Evolutionary conservation across 225 moss, liverwort and hornwort species (phyloP), one percentile per base, ranked within the genome.

Genomic region (Physcomitrellopsis africana): DNA sequence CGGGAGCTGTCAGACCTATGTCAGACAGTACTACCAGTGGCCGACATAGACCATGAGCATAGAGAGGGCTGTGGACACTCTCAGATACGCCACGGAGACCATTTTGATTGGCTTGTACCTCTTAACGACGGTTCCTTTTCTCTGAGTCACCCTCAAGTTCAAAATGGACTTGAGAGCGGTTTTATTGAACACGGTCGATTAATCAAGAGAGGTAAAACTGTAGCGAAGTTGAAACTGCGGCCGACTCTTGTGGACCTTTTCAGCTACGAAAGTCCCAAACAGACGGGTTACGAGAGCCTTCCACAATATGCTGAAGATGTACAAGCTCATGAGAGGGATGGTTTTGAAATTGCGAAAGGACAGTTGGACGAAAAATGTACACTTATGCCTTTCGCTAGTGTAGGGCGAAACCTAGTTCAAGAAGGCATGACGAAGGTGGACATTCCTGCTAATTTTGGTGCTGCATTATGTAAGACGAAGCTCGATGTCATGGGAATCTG

Each of bases 401-500:
- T 76, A n/a, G 85, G 81, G 47, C 78, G 78, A 67, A 81, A 77
- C 77, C 80, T 84, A 19, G 76, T 85, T 15, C 86, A 87, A 63
- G 90, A 79, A 60, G 94, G 84, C 24, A 88, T 90, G 91, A 69
- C 83, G 69, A 86, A 87, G 74, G 44, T 97, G 80, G 85, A 82
- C 3, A 83, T 97, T 76, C 94, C 94, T 70, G 80, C 44, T 67
- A 76, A 77, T 57, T 85, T 82, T 46, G 81, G 29, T 75, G 67
- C 80, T 72, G 89, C 70, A 14, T 41, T 86, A 52, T 81, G 81
- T 19, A 97, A 86, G 77, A 93, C 94, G 67, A 93, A 69, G 20
- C 86, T 97, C 43, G 93, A 97, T 86, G 93, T 94, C 16, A 86
- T 97, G 94, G 97, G 91, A 52, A 84, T 97, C 67, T 97, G 94